Percentiles rank a stretch among this genome's conserved stretches.
These are phyloP conservation scores for Tricholoma sp. DNA, from an alignment of 768 basidiomycete genomes.

Conservation along the genomic window DNA sequence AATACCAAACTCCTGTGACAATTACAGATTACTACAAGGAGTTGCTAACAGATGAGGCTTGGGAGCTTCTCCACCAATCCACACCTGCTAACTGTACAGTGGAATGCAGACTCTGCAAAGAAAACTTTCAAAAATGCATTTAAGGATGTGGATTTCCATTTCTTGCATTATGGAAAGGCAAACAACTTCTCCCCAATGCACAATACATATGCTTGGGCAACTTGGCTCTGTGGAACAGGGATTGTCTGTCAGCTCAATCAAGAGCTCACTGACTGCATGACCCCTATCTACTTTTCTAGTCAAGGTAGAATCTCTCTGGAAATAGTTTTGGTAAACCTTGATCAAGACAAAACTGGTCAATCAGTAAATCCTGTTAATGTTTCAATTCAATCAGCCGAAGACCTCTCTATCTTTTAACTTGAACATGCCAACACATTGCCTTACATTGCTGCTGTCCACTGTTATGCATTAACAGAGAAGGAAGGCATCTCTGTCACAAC, in stretches of 20 bases:
- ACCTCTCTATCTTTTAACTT: no score
- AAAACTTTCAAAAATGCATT: neutral
- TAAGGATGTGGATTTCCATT: neutral
- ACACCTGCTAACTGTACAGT: neutral
- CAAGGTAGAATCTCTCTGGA: neutral
- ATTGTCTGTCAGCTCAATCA: no score
- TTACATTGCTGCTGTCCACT: conserved; percentile 16
- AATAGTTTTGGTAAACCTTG: neutral
- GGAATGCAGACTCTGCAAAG: neutral
- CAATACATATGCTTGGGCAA: conserved; percentile 3
- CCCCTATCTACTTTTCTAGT: no score
- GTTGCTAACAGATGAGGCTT: neutral
- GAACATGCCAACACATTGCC: conserved; percentile 3
- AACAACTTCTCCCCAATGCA: neutral
- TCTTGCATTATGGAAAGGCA: neutral
- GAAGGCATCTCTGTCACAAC: no score
- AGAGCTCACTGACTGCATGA: no score
- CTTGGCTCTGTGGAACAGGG: conserved; percentile 10
- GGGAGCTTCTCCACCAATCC: neutral
- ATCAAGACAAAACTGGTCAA: no score
- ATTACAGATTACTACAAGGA: no score
- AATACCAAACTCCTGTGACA: no score
- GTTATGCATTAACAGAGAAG: neutral
- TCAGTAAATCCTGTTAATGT: no score
- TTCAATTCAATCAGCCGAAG: no score